These are phyloP conservation scores for Stachybotrys chlorohalonatus DNA, from an alignment of 2,329 filamentous ascomycete species.

Conservation along the genomic window DNA sequence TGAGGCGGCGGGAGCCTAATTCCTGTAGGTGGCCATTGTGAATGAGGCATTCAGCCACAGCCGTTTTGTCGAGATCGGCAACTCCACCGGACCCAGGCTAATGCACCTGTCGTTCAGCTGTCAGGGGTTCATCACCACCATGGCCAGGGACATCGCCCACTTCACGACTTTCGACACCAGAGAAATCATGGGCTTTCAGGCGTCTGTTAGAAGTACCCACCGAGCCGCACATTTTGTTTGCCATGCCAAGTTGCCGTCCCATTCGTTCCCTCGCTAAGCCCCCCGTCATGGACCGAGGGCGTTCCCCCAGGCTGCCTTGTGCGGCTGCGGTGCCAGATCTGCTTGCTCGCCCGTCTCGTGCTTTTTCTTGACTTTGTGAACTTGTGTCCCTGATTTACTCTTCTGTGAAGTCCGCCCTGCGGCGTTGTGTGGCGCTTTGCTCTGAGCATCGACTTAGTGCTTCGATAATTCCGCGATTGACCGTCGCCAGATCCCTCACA, in stretches of 20 bases:
- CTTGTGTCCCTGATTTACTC: background rate
- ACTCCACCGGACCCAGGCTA: slow-evolving; percentile 2
- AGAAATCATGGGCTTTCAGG: no score
- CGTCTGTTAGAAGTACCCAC: no score
- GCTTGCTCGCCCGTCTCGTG: background rate
- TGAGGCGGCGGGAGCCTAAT: no score
- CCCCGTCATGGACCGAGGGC: background rate
- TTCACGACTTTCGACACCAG: background rate
- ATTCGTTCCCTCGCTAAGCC: background rate
- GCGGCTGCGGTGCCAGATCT: background rate
- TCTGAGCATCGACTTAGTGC: background rate
- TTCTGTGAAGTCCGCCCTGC: background rate
- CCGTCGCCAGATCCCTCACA: background rate
- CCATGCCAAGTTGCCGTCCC: background rate
- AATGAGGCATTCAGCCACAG: background rate
- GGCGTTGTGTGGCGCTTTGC: background rate
- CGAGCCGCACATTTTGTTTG: background rate
- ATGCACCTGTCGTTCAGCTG: slow-evolving; percentile 7
- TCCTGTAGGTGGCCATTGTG: no score
- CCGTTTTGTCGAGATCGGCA: background rate
- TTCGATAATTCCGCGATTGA: background rate
- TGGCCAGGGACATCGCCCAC: background rate
- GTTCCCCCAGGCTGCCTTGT: background rate
- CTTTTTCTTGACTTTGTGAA: background rate
- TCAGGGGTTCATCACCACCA: slow-evolving; percentile 3